phyloP scores from a whole-genome alignment of 2,329 filamentous ascomycete genomes.

The Curvularia sp. region DNA sequence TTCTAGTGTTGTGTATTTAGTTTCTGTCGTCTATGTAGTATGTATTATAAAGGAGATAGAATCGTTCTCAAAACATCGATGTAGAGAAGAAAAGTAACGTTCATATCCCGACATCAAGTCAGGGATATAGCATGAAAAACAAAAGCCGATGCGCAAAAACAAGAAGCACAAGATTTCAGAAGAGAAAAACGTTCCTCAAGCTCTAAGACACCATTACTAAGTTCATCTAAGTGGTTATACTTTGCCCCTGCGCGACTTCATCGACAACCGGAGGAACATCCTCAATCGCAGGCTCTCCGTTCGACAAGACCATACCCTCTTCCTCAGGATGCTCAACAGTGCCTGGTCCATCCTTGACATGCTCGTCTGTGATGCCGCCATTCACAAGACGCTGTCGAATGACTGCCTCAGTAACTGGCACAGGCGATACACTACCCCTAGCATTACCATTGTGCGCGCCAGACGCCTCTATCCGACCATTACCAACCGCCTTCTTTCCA shows the following conservation, averaged over 20 bases:
- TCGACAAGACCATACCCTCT: constrained; percentile 21
- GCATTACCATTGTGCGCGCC: neutral
- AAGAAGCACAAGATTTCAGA: neutral
- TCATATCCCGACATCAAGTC: too few relatives aligned
- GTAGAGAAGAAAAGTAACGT: too few relatives aligned
- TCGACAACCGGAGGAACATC: constrained; percentile 10
- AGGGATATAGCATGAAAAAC: neutral
- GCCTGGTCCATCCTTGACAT: constrained; percentile 24
- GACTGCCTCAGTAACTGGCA: neutral
- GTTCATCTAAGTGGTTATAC: neutral
- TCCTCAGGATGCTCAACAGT: constrained; percentile 16
- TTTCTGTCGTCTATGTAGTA: too few relatives aligned
- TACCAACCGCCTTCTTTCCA: neutral
- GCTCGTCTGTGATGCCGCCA: constrained; percentile 1
- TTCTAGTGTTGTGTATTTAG: too few relatives aligned
- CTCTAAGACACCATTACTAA: neutral
- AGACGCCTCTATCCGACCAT: neutral
- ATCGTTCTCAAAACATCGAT: too few relatives aligned
- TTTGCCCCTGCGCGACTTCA: neutral
- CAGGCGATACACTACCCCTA: neutral
- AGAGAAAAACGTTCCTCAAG: neutral
- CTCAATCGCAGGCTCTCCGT: constrained; percentile 16
- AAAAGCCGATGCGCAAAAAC: neutral
- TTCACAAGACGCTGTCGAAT: constrained; percentile 9
- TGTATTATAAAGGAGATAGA: too few relatives aligned